Conservation (phyloP, 352 stramenopile species). For the Thraustochytrium sp. region DNA sequence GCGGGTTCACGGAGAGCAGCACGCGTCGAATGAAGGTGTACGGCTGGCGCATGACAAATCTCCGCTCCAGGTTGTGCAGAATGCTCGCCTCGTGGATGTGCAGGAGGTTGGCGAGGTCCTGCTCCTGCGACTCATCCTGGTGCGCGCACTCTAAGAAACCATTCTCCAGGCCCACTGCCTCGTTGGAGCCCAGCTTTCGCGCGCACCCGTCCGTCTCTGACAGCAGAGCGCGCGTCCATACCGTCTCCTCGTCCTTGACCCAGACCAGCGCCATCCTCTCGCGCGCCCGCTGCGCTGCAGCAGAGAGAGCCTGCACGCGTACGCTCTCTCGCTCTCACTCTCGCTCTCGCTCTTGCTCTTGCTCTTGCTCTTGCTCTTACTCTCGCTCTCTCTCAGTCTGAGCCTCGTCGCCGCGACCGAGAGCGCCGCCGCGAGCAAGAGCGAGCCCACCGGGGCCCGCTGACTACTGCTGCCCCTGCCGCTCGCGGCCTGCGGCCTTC, state of each 20-base stretch:
- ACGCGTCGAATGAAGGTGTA: slow-evolving; percentile 41
- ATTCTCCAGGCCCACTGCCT: neutral
- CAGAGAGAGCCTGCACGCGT: too few species aligned
- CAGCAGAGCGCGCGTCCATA: too few species aligned
- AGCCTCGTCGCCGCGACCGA: too few species aligned
- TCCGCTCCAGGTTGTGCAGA: neutral
- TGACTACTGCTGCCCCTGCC: too few species aligned
- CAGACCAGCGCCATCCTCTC: too few species aligned
- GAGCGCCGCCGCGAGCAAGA: too few species aligned
- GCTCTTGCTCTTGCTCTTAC: neutral
- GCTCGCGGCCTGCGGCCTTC: too few species aligned
- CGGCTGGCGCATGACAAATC: neutral
- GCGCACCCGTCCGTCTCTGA: too few species aligned
- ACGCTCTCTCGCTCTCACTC: neutral
- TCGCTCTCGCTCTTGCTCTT: neutral
- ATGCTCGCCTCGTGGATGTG: slow-evolving; percentile 43
- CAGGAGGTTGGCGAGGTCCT: slow-evolving; percentile 28
- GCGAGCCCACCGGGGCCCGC: too few species aligned
- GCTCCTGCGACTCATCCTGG: neutral
- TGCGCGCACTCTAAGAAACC: neutral
- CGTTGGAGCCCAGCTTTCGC: neutral
- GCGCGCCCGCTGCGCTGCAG: too few species aligned
- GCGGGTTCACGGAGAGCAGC: slow-evolving; percentile 32
- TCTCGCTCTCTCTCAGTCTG: too few species aligned
- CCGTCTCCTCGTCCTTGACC: too few species aligned